Evolutionary conservation across 768 basidiomycete species (phyloP), one percentile per base, ranked within the genome.

Genomic region (Aureoboletus auriporus): DNA sequence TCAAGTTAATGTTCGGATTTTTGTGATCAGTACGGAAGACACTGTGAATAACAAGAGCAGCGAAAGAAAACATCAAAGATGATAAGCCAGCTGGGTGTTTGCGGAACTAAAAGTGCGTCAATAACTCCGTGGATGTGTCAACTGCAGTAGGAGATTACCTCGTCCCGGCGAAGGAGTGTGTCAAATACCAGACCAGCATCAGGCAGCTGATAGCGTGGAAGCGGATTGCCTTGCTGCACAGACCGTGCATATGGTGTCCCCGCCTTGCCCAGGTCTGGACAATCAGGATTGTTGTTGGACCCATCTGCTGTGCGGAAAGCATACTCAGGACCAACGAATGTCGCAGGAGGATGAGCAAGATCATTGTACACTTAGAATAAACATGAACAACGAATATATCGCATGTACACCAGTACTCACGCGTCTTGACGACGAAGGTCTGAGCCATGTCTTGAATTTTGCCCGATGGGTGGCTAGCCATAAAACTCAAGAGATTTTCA

Each of bases 131-230:
- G 27, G 16, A 6, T 26, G 11, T 26, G 30, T 7, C 10, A 1
- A 4, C 5, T 30, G 14, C 13, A 23, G n/a, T n/a, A n/a, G 10
- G 20, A 41, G 58, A 69, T 51, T 55, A 86, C 87, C 64, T 79
- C 74, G 47, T 90, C 80, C 20, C 89, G 78, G 56, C 75, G 82
- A 48, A 93, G 71, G 1, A 93, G 75, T 4, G 84, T 80, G 66
- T 93, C 91, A 42, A 89, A 94, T 26, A 93, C 66, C 11, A 92
- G 70, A 9, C 86, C 87, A 13, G 90, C 69, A 65, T 93, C 90
- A 0, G 90, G 90, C 27, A 92, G 71, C 49, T 82, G 79, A 57
- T 84, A 79, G 39, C 61, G 69, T 0, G 89, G 84, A 3, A 89
- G 69, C 2, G 86, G 77, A 51, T 84, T 75, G 2, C 47, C 63